These are phyloP conservation scores for Amanita inopinata DNA, from an alignment of 768 basidiomycete genomes.

Conservation along the genomic window DNA sequence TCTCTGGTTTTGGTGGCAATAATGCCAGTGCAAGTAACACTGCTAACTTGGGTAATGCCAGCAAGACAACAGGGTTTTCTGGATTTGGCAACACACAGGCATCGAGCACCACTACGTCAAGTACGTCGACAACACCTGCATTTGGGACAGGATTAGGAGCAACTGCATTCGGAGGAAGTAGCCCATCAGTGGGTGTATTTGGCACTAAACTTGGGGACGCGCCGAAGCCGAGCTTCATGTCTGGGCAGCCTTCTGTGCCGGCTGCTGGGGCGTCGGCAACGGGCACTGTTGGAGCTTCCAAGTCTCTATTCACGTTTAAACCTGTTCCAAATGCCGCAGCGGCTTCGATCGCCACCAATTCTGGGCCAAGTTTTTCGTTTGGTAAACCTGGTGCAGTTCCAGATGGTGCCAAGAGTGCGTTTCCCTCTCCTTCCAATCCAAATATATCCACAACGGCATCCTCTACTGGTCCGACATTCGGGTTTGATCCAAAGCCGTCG, in stretches of 20 bases:
- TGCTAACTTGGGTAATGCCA: neutral
- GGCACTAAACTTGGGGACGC: constrained; percentile 11
- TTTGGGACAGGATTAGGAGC: neutral
- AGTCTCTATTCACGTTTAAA: constrained; percentile 11
- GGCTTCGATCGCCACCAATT: neutral
- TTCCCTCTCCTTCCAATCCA: constrained; percentile 6
- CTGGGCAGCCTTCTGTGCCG: constrained; percentile 7
- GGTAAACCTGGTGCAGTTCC: constrained; percentile 7
- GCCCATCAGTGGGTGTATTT: neutral
- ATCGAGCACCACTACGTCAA: neutral
- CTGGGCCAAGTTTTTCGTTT: constrained; percentile 7
- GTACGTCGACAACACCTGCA: neutral
- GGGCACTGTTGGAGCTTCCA: constrained; percentile 9
- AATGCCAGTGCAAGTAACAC: neutral
- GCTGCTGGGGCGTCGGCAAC: neutral
- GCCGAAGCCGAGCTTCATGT: constrained; percentile 11
- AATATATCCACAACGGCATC: neutral
- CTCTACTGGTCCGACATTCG: neutral
- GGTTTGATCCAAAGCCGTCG: neutral
- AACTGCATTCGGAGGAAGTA: neutral
- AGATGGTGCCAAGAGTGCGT: neutral
- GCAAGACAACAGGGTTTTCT: neutral
- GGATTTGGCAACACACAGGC: neutral
- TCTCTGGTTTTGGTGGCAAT: neutral
- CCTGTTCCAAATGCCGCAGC: neutral